Conservation (phyloP, 192 early-diverging fungal genomes). For the Entomortierella beljakovae region DNA sequence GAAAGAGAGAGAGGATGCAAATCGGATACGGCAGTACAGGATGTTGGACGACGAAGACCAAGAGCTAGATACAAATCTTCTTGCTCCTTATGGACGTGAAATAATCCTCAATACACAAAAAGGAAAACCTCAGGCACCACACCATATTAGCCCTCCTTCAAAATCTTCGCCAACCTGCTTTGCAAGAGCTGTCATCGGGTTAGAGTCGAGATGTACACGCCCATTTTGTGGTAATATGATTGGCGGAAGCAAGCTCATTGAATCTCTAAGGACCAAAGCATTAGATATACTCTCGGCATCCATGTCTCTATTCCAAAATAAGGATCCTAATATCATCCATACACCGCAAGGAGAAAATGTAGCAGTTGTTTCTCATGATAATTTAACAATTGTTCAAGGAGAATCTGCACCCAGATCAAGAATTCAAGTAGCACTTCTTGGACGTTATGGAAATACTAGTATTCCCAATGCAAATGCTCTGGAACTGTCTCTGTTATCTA, state of each 20-base stretch:
- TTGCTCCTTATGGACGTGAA: conserved; percentile 37
- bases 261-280: conserved; percentile 18
- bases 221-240: conserved; percentile 44
- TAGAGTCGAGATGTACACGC: conserved; percentile 46
- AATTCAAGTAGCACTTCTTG: conserved; percentile 41
- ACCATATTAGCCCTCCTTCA: conserved; percentile 32
- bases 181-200: conserved; percentile 36
- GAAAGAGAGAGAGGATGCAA: conserved; percentile 5
- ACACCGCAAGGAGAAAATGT: conserved; percentile 14
- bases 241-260: conserved; percentile 32
- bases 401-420: conserved; percentile 36
- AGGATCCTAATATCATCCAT: conserved; percentile 43
- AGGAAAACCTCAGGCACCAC: not conserved
- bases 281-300: conserved; percentile 13
- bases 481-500: conserved; percentile 44
- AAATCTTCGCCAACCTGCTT: conserved; percentile 47
- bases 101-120: conserved; percentile 20
- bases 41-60: conserved; percentile 7
- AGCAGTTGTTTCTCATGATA: conserved; percentile 5
- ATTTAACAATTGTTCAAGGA: conserved; percentile 19
- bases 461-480: conserved; percentile 38
- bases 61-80: conserved; percentile 23
- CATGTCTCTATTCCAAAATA: conserved; percentile 39
- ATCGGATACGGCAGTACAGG: conserved; percentile 14
- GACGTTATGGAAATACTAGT: conserved; percentile 51